Base-by-base conservation (phyloP, 208 protist species). In the Wallacemonas sp. region DNA sequence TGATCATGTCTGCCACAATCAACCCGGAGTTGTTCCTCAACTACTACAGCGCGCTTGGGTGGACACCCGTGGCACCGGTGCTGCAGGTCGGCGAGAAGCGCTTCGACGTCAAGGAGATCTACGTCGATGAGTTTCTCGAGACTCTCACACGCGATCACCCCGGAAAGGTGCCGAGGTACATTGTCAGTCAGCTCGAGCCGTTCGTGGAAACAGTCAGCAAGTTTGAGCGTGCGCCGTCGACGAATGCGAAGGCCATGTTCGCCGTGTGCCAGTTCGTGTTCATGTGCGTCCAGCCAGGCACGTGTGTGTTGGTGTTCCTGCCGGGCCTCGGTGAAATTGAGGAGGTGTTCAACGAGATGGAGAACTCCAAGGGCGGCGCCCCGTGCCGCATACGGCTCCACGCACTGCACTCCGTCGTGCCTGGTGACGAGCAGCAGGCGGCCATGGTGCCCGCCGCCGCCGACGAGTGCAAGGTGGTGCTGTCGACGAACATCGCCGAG, bases 401-500 rank as follows among this genome's bases (percentile, higher is more conserved):
- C 58, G 30, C 44, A 9, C 42, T 75, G 52, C 69, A 75, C 36
- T 69, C 62, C 3, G 33, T 63, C 10, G 62, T 75, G 27, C 33
- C 32, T 19, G 48, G 37, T 15, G 69, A 61, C 12, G 62, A 69
- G 22, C 69, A 75, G 41, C 19, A 42, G 36, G 46, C 33, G 13
- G 54, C 32, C 21, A 32, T 75, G 42, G 38, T 37, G 39, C 48
- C 32, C 8, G 62, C 63, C n/a, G 50, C 10, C 22, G 34, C 48
- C n/a, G 39, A 61, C 36, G 52, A 59, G 37, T 69, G 63, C 53
- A 94, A 97, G 72, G 75, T 98, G 8, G 81, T 98, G 22, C 66
- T 98, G 33, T 74, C 92, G 21, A 98, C 95, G n/a, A 98, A 97
- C 68, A 97, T 98, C 57, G 95, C 95, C 33, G 95, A 98, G 71